Evolutionary conservation across 257 asterid species (phyloP).

Genomic region (Linderniella brevidens): DNA sequence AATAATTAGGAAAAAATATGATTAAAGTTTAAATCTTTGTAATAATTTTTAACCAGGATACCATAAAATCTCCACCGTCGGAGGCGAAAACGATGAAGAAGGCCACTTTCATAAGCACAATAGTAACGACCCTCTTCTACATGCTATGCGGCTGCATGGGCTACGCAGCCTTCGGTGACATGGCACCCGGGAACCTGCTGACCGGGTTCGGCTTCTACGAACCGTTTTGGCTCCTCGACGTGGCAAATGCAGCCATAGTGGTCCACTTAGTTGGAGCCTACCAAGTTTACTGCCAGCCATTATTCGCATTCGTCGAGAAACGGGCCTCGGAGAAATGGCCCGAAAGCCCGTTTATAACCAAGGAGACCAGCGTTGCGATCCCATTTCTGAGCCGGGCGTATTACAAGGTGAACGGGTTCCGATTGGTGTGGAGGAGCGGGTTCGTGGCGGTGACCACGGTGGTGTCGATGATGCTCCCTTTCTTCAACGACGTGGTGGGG

Average conservation of each 20-base stretch:
- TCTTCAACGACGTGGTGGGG: constrained; percentile 40
- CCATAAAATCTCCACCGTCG: constrained; percentile 34
- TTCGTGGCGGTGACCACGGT: constrained; percentile 28
- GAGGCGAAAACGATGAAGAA: constrained; percentile 40
- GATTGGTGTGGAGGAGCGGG: constrained; percentile 23
- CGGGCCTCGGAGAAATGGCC: constrained; percentile 17
- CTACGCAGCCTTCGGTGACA: constrained; percentile 37
- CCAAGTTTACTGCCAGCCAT: constrained; percentile 39
- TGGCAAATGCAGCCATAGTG: constrained; percentile 36
- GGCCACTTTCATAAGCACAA: constrained; percentile 23
- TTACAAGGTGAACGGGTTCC: constrained; percentile 21
- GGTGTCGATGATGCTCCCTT: constrained; percentile 35
- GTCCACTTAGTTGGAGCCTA: constrained; percentile 37
- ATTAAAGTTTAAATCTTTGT: too few relatives aligned
- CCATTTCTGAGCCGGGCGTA: not conserved
- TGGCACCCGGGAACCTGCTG: constrained; percentile 34
- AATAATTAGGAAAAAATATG: too few relatives aligned
- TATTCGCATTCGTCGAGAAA: constrained; percentile 34
- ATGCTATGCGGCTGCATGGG: constrained; percentile 42
- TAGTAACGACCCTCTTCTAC: constrained; percentile 30
- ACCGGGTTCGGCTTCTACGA: constrained; percentile 44
- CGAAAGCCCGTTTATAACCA: constrained; percentile 15
- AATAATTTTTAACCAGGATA: constrained; percentile 28
- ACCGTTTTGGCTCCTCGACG: constrained; percentile 41
- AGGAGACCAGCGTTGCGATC: constrained; percentile 5